Conservation (phyloP, 139 green algal species). For the Edaphochlamys debaryana region DNA sequence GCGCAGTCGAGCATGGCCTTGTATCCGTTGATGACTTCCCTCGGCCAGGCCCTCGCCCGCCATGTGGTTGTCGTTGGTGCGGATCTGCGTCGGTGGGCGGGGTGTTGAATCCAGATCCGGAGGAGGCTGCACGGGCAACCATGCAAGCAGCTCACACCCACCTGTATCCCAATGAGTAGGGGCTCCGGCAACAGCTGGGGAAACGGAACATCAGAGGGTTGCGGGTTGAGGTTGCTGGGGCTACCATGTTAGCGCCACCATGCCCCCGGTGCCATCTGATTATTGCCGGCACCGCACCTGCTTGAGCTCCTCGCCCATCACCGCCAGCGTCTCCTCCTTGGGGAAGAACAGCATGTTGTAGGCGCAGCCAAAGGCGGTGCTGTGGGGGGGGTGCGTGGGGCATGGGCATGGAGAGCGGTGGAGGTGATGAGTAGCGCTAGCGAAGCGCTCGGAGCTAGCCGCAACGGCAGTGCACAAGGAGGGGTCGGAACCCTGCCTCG, state of each 20-base stretch:
- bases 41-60: background rate
- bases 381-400: no score
- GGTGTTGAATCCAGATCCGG: background rate
- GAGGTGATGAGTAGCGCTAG: no score
- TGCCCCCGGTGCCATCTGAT: no score
- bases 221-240: no score
- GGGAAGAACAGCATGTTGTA: slow-evolving; percentile 15
- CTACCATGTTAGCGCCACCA: no score
- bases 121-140: background rate
- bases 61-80: slow-evolving; percentile 8
- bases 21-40: background rate
- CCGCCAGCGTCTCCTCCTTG: background rate
- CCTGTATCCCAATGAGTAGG: background rate
- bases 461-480: no score
- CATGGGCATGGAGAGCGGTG: no score
- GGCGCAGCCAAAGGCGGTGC: slow-evolving; percentile 1
- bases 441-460: no score
- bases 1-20: background rate
- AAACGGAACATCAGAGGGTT: no score
- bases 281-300: no score
- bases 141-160: background rate
- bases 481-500: no score
- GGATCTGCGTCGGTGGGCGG: background rate
- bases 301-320: no score
- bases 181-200: background rate